Percentiles rank a stretch among this genome's conserved stretches.
These are phyloP conservation scores for Aethionema arabicum DNA, from an alignment of 345 rosid genomes.

Conservation along the genomic window DNA sequence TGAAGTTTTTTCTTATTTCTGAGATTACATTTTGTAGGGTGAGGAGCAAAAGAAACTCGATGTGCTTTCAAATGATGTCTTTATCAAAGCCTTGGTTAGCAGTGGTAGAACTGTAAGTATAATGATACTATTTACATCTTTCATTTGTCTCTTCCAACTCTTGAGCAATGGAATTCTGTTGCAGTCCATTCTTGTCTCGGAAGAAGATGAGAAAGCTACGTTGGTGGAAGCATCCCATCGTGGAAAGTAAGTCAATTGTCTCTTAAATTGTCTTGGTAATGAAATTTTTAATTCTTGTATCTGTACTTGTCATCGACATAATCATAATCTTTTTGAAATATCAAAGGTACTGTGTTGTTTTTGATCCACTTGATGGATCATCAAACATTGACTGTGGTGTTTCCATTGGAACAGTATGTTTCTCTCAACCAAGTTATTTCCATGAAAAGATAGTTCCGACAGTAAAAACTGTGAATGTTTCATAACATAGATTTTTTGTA, in stretches of 20 bases:
- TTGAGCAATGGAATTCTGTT: slow-evolving; percentile 5
- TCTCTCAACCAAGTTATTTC: slow-evolving; percentile 13
- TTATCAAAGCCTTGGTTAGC: slow-evolving; percentile 89
- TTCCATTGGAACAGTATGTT: slow-evolving; percentile 88
- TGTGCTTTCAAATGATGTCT: slow-evolving; percentile 94
- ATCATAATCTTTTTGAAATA: not conserved
- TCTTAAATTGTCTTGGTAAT: not conserved
- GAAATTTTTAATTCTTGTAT: not conserved
- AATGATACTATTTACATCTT: not conserved
- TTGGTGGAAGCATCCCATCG: slow-evolving; percentile 74
- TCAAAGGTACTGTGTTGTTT: slow-evolving; percentile 84
- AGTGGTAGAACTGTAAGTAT: slow-evolving; percentile 89
- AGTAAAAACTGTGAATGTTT: slow-evolving; percentile 13
- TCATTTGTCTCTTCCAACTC: not conserved
- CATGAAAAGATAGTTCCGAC: not conserved
- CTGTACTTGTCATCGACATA: not conserved
- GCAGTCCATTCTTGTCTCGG: slow-evolving; percentile 94
- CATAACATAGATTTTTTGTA: not conserved
- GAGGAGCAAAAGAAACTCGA: slow-evolving; percentile 98
- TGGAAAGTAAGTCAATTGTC: slow-evolving; percentile 57
- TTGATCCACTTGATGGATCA: slow-evolving; percentile 98
- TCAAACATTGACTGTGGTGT: slow-evolving; percentile 98
- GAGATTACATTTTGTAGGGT: slow-evolving; percentile 48
- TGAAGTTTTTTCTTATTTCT: slow-evolving; percentile 5
- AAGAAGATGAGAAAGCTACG: slow-evolving; percentile 95